Percentiles rank a stretch among this genome's conserved stretches.
phyloP scores from a whole-genome alignment of 179 eudicot genomes.

The Amaranthus tricolor region DNA sequence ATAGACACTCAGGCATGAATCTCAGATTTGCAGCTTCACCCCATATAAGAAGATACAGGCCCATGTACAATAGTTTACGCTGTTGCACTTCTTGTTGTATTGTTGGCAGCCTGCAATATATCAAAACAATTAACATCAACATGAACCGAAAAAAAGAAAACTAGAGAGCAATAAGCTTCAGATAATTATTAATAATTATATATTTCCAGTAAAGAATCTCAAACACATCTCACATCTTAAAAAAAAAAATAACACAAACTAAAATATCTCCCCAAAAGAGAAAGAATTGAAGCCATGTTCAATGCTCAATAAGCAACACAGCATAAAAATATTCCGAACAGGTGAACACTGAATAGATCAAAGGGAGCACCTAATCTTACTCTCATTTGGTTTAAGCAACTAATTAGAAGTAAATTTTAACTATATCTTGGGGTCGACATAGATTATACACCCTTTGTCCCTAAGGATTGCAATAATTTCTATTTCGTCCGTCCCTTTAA shows the following conservation, averaged over 20 bases:
- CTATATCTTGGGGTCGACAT: too few species aligned
- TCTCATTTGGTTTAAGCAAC: too few species aligned
- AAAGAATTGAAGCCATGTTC: not conserved
- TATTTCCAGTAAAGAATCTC: not conserved
- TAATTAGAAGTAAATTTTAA: too few species aligned
- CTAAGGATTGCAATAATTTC: too few species aligned
- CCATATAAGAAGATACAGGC: constrained; percentile 97
- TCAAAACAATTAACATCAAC: constrained; percentile 7
- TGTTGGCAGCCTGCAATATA: constrained; percentile 80
- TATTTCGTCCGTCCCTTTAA: too few species aligned
- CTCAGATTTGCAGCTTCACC: constrained; percentile 99
- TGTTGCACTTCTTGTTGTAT: constrained; percentile 99
- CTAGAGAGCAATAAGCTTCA: not conserved
- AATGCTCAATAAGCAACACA: not conserved
- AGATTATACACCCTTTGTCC: too few species aligned
- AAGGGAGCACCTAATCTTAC: not conserved
- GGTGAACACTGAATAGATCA: not conserved
- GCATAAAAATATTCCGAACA: not conserved
- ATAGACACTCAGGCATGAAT: constrained; percentile 99
- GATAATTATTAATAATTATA: not conserved
- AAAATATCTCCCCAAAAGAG: not conserved
- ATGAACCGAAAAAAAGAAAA: not conserved
- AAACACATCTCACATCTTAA: not conserved
- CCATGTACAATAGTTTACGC: constrained; percentile 94
- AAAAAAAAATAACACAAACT: not conserved